phyloP scores from a whole-genome alignment of 805 yeast species.

The Lipomyces yamanashiensis region DNA sequence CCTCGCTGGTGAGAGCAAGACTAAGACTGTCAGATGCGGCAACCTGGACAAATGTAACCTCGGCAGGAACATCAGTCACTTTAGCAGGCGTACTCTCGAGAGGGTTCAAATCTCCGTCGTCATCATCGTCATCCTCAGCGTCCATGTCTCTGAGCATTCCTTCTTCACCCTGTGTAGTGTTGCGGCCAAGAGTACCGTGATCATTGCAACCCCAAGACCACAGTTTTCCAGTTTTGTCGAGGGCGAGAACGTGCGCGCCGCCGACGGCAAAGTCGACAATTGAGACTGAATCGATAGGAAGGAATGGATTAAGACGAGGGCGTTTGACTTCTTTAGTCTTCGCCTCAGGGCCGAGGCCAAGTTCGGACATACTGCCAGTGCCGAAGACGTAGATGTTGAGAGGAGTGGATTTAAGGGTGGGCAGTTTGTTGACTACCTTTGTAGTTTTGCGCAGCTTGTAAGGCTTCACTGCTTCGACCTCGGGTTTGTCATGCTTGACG shows the following conservation, averaged over 20 bases:
- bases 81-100: slow-evolving; percentile 85
- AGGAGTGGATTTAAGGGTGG: slow-evolving; percentile 49
- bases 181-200: slow-evolving; percentile 87
- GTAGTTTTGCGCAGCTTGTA: slow-evolving; percentile 26
- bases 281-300: slow-evolving; percentile 64
- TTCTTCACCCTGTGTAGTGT: slow-evolving; percentile 63
- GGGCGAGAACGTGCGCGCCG: slow-evolving; percentile 90
- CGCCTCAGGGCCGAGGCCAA: slow-evolving; percentile 96
- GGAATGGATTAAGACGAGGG: slow-evolving; percentile 85
- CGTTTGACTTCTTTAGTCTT: slow-evolving; percentile 92
- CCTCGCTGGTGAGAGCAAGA: slow-evolving; percentile 75
- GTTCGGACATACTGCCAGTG: slow-evolving; percentile 94
- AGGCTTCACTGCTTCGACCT: slow-evolving; percentile 9
- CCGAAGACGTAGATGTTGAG: slow-evolving; percentile 93
- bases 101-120: slow-evolving; percentile 85
- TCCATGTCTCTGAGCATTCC: slow-evolving; percentile 67
- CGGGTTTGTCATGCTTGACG: neutral
- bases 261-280: slow-evolving; percentile 91
- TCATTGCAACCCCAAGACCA: slow-evolving; percentile 99
- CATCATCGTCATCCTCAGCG: slow-evolving; percentile 61
- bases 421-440: slow-evolving; percentile 36
- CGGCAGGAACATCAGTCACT: slow-evolving; percentile 62
- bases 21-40: slow-evolving; percentile 93
- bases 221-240: slow-evolving; percentile 73
- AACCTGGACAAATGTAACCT: slow-evolving; percentile 68